Base-by-base conservation (phyloP, 2,329 filamentous ascomycete species). In the Penicillium vulpinum region DNA sequence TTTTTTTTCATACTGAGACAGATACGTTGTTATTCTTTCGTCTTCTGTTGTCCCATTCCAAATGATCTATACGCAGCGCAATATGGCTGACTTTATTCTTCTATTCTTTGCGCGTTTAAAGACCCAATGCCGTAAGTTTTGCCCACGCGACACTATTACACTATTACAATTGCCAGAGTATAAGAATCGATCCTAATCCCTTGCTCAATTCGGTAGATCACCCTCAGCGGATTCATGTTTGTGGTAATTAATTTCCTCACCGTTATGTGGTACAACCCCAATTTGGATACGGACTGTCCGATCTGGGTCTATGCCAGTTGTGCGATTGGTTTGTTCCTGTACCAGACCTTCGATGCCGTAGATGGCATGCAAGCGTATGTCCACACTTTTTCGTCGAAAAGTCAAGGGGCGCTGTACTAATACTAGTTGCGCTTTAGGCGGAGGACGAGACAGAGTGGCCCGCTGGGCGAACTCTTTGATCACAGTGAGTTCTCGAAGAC, bases 321-420 rank as follows among this genome's bases (percentile, higher is more conserved):
- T 90, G 88, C 92, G 4, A 75, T 90, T 31, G 94, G 94, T 2
- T 78, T 99, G 64, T 97, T 97, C 74, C 75, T 97, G 50, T 99
- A 99, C 77, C 94, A 99, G 83, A 97, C 93, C 1, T 97, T 99
- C 77, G 94, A 99, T 77, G 94, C 93, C 2, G 92, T 97, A 26
- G 94, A 99, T 76, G 94, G 94, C 51, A 85, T 89, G 29, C 94
- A 99, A 75, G 94, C 94, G 87, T 91, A 81, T 73, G 89, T 84
- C 50, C 60, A 40, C 18, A 49, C 21, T 35, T 47, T 29, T 13
- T 13, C 15, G 4, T 11, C 10, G n/a, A 16, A 13, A 18, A 9
- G 45, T 48, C 31, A 11, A 28, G n/a, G 22, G 40, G n/a, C 15
- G 43, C 35, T 22, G 49, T 61, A 50, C 58, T 65, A 44, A 66